A percentile compares a stretch with the other conserved stretches of the same genome.
Conservation (phyloP, 306 rosid genomes). For the Pyrus betulifolia region DNA sequence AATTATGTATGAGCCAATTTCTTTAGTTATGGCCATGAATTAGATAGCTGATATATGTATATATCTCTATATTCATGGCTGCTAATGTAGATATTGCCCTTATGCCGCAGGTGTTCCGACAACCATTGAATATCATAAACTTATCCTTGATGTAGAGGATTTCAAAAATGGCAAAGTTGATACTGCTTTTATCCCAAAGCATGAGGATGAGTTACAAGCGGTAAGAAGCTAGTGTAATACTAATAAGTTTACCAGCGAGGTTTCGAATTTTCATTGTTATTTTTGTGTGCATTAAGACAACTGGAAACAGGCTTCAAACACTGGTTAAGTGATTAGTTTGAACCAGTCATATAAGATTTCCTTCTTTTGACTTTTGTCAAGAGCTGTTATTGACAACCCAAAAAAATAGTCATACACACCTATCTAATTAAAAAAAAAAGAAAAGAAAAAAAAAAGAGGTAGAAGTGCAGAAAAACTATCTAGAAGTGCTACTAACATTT, state of each 20-base stretch:
- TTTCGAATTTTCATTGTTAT: neutral
- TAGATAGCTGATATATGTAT: neutral
- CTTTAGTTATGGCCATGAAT: neutral
- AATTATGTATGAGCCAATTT: neutral
- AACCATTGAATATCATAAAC: slow-evolving; percentile 97
- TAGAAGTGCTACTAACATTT: no score
- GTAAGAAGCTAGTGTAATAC: slow-evolving; percentile 33
- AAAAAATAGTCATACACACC: no score
- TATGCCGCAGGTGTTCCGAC: slow-evolving; percentile 81
- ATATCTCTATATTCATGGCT: neutral
- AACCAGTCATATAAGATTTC: no score
- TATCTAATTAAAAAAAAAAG: no score
- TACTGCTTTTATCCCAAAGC: slow-evolving; percentile 93
- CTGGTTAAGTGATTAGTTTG: no score
- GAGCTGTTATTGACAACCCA: no score
- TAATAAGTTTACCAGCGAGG: neutral
- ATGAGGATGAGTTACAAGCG: slow-evolving; percentile 70
- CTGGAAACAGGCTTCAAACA: no score
- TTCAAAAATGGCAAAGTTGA: slow-evolving; percentile 86
- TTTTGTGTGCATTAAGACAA: neutral
- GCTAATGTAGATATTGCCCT: neutral
- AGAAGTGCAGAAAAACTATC: no score
- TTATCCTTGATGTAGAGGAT: slow-evolving; percentile 92
- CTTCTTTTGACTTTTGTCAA: no score
- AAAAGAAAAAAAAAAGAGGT: no score